These are phyloP conservation scores for Viola pubescens DNA, from an alignment of 441 rosid genomes.

Conservation along the genomic window DNA sequence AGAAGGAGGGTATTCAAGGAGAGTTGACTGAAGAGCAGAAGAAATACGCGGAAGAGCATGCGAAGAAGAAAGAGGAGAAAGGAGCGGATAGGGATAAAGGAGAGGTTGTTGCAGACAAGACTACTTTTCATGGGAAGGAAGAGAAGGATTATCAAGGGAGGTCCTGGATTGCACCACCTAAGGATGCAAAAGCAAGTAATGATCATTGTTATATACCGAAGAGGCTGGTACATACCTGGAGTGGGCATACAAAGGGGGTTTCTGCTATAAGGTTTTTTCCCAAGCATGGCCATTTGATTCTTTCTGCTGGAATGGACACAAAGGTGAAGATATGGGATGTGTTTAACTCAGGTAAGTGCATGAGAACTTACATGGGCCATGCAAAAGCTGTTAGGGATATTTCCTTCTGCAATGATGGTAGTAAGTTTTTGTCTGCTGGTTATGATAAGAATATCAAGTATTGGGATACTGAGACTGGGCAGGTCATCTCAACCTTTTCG, in stretches of 20 bases:
- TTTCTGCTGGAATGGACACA: slow-evolving; percentile 93
- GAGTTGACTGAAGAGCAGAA: slow-evolving; percentile 97
- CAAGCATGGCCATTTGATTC: slow-evolving; percentile 87
- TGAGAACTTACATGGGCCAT: slow-evolving; percentile 99
- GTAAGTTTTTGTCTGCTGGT: slow-evolving; percentile 87
- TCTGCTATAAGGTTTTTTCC: slow-evolving; percentile 94
- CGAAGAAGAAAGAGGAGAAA: slow-evolving; percentile 94
- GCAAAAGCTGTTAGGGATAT: slow-evolving; percentile 90
- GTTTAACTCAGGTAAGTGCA: slow-evolving; percentile 90
- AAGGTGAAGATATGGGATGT: slow-evolving; percentile 99
- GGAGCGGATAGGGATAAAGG: slow-evolving; percentile 63
- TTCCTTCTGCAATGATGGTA: slow-evolving; percentile 84
- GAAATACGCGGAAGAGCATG: slow-evolving; percentile 92
- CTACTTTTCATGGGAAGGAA: slow-evolving; percentile 93
- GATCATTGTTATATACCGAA: slow-evolving; percentile 96
- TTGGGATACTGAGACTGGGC: slow-evolving; percentile 98
- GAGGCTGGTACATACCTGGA: slow-evolving; percentile 92
- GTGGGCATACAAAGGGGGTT: slow-evolving; percentile 96
- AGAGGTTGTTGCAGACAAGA: slow-evolving; percentile 72
- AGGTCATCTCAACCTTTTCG: slow-evolving; percentile 84
- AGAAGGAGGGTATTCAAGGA: slow-evolving; percentile 70
- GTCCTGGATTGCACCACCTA: slow-evolving; percentile 94
- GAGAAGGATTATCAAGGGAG: slow-evolving; percentile 96
- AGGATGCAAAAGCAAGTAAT: slow-evolving; percentile 86
- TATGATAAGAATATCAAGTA: slow-evolving; percentile 95